Evolutionary conservation across 2,329 filamentous ascomycete genomes (phyloP).

Genomic region (Aspergillus novoparasiticus): DNA sequence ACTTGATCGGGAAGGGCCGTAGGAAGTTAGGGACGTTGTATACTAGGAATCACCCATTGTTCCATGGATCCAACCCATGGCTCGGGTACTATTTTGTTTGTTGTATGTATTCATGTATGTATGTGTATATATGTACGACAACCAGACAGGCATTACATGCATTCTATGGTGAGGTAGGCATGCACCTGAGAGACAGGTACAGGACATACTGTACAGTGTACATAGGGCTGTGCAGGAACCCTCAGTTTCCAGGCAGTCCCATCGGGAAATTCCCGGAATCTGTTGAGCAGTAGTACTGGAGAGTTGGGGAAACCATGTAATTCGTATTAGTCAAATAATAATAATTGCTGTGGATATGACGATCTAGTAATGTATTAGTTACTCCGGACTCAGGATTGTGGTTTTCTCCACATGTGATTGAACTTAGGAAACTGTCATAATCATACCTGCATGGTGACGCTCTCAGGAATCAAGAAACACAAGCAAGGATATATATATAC

Average conservation of each 20-base stretch:
- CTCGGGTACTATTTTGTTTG: background rate
- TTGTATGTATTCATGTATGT: background rate
- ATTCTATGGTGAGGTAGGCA: no score
- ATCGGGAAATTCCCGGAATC: background rate
- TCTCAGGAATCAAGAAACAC: background rate
- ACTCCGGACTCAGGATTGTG: background rate
- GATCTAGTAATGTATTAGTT: background rate
- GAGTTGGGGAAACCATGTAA: background rate
- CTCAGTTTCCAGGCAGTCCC: background rate
- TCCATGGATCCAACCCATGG: background rate
- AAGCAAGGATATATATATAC: background rate
- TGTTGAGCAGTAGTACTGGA: background rate
- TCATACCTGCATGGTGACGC: background rate
- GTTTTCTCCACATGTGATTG: constrained; percentile 5
- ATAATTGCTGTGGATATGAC: background rate
- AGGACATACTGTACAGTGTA: background rate
- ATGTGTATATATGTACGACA: background rate
- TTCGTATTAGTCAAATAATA: background rate
- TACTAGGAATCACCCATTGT: background rate
- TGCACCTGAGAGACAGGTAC: no score
- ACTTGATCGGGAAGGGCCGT: background rate
- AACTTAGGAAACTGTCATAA: background rate
- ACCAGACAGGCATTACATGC: no score
- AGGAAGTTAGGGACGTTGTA: background rate
- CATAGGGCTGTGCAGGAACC: background rate